Evolutionary conservation across 2,329 filamentous ascomycete species (phyloP).

Genomic region (Colletotrichum cordylinicola): DNA sequence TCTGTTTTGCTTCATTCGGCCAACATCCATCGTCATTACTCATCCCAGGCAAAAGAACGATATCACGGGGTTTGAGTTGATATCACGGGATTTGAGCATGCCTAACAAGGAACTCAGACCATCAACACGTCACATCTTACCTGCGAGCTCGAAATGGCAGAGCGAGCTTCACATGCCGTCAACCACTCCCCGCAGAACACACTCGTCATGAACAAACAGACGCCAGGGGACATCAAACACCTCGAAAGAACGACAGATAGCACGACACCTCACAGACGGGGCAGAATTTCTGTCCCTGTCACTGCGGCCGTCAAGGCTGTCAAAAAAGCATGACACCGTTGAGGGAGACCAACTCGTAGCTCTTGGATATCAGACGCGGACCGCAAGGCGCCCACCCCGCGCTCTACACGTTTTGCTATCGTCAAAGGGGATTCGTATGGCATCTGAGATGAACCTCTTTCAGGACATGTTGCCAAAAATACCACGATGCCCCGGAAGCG

Average conservation of each 20-base stretch:
- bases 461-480: not conserved
- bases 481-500: not conserved
- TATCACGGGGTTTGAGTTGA: not conserved
- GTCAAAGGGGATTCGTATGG: rapidly evolving
- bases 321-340: not conserved
- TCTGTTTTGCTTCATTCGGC: not conserved
- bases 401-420: not conserved
- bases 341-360: not conserved
- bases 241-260: not conserved
- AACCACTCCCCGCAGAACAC: rapidly evolving
- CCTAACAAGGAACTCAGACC: not conserved
- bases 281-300: not conserved
- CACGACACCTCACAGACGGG: not conserved
- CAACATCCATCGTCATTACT: not conserved
- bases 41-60: not conserved
- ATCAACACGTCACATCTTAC: rapidly evolving
- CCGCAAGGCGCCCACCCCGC: not conserved
- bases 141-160: not conserved
- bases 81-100: not conserved
- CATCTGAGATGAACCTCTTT: not conserved
- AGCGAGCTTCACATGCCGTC: not conserved
- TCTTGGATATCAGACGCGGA: not conserved
- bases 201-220: not conserved
- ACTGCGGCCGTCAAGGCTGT: not conserved
- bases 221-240: not conserved